Base-by-base conservation (phyloP, 441 rosid genomes). In the Syzygium malaccense region DNA sequence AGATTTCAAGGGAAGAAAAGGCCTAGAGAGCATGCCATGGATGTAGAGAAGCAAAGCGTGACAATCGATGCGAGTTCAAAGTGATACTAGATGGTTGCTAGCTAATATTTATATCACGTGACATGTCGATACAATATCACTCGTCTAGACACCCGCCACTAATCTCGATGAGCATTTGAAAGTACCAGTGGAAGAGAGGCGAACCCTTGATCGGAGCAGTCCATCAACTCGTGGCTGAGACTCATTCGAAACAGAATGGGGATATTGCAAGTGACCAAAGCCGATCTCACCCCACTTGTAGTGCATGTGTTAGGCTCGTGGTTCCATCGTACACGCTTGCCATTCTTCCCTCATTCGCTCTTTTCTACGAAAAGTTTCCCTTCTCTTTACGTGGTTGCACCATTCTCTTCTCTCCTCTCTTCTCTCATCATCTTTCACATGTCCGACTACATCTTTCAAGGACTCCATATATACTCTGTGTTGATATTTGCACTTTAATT, bases 41-140 rank as follows among this genome's bases (percentile, higher is more conserved):
- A 75, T 75, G 83, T 41, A 75, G 53, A 41, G 83, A 75, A 23
- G 2, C n/a, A 75, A 18, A 12, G n/a, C 53, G 5, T 18, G n/a
- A 12, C 83, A 3, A 75, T 75, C 53, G n/a, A 23, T 2, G n/a
- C 10, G 7, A 11, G n/a, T 23, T 75, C 9, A 75, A 71, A 75
- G 20, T 45, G 51, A 9, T 48, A 12, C n/a, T 75, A 3, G 13
- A 23, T 12, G 5, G 0, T 5, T 0, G 0, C 0, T 23, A 13
- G 6, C 0, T 75, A 41, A 71, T 2, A 3, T 71, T 71, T 37
- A 75, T 37, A 20, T 37, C 18, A 75, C 2, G 1, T 5, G 5
- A 71, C 28, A 8, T 1, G 9, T 4, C 1, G 7, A 25, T 12
- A 1, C 5, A 4, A 23, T 66, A 12, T 33, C 1, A 11, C 10